These are phyloP conservation scores for Blechomonas ayalai DNA, from an alignment of 208 protist genomes.

Conservation along the genomic window DNA sequence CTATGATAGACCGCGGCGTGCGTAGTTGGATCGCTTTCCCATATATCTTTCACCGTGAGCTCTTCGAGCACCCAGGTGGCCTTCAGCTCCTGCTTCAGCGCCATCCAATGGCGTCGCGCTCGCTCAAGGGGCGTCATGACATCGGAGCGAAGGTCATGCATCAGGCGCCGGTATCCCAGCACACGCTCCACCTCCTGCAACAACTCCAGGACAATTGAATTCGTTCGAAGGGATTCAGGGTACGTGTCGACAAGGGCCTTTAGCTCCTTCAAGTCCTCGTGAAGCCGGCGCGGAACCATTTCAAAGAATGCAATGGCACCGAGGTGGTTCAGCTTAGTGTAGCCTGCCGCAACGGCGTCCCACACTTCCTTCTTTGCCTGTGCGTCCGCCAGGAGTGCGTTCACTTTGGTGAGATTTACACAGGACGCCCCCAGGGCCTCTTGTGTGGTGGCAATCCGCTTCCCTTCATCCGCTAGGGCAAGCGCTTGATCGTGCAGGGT, in stretches of 20 bases:
- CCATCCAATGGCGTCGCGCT: conserved; percentile 61
- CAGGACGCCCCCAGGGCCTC: conserved; percentile 51
- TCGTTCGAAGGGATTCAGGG: conserved; percentile 34
- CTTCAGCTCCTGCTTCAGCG: conserved; percentile 86
- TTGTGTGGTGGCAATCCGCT: conserved; percentile 79
- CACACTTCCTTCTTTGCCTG: conserved; percentile 89
- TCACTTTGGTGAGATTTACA: conserved; percentile 42
- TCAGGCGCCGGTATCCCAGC: conserved; percentile 56
- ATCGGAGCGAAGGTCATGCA: conserved; percentile 92
- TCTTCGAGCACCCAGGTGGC: conserved; percentile 81
- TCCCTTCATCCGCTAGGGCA: conserved; percentile 45
- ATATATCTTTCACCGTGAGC: conserved; percentile 86
- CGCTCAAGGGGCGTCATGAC: conserved; percentile 86
- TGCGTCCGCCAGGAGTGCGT: conserved; percentile 76
- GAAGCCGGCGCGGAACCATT: conserved; percentile 86
- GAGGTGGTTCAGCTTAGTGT: conserved; percentile 69
- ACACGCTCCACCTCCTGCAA: conserved; percentile 25
- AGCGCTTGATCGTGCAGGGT: conserved; percentile 62
- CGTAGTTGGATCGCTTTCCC: conserved; percentile 83
- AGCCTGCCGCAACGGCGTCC: conserved; percentile 70
- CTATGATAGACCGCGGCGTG: conserved; percentile 92
- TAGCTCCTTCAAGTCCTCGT: conserved; percentile 67
- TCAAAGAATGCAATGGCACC: conserved; percentile 91
- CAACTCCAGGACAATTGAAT: conserved; percentile 30
- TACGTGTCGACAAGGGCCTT: conserved; percentile 46